phyloP scores from a whole-genome alignment of 176 grass and related monocot species.

The Musa acuminata region DNA sequence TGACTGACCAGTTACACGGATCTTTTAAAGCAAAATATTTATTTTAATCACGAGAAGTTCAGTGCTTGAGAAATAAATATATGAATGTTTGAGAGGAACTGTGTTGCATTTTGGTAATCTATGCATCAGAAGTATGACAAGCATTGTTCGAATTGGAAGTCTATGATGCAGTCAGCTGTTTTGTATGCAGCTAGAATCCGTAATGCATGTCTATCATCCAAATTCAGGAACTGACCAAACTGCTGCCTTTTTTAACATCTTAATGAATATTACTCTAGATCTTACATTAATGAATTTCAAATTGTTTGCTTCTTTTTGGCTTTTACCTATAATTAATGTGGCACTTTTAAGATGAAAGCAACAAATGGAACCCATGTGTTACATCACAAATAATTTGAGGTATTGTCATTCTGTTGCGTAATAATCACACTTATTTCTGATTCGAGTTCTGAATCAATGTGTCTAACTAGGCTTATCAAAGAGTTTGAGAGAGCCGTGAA shows the following conservation, averaged over 20 bases:
- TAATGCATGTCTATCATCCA: not conserved
- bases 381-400: not conserved
- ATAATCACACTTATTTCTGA: conserved; percentile 1
- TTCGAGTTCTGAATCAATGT: conserved; percentile 1
- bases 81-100: not conserved
- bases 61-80: not conserved
- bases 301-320: not conserved
- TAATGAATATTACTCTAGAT: not conserved
- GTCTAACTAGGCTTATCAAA: conserved; percentile 72
- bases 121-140: not conserved
- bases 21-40: not conserved
- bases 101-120: not conserved
- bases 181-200: not conserved
- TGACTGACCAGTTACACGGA: not conserved
- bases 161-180: not conserved
- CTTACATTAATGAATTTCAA: not conserved
- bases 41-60: not conserved
- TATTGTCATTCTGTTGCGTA: not conserved
- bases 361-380: not conserved
- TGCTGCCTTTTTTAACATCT: not conserved
- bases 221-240: not conserved
- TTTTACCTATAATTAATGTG: not conserved
- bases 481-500: conserved; percentile 63
- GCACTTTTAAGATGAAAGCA: not conserved
- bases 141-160: not conserved